Base-by-base conservation (phyloP, 2,329 filamentous ascomycete genomes). In the Diaporthe destruens region DNA sequence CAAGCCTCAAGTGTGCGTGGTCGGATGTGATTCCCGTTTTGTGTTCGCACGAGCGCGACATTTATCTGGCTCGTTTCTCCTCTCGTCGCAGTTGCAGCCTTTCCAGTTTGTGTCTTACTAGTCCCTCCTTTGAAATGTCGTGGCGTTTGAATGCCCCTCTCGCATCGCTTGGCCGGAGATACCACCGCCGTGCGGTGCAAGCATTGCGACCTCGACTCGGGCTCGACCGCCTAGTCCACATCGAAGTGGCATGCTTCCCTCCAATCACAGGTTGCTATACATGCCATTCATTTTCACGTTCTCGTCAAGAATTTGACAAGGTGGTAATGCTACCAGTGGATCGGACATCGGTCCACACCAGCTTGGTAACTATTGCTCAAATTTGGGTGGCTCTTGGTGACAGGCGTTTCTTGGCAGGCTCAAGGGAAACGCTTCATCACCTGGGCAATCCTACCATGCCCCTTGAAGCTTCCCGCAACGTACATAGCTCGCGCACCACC, bases 21-120 rank as follows among this genome's bases (percentile, higher is more conserved):
- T 65, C 59, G 59, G 59, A 65, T 49, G 42, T 16, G n/a, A 20
- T 6, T 65, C 29, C 59, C 59, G 59, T 34, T 39, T 49, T 12
- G 20, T 34, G 12, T 9, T 65, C 59, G 59, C 42, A 34, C 44
- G 44, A 65, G 44, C 59, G 44, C 59, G 16, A 18, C 5, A 7
- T 20, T n/a, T 49, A 14, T 3, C n/a, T 34, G 29, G 5, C 2
- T 49, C 12, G 0, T 7, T 14, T 32, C 42, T 65, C 59, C 11
- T 6, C 59, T 18, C 18, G 23, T 9, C 6, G 16, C 42, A 63
- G 25, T 32, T 2, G 42, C 16, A 63, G 18, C 18, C 8, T 47
- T 14, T 32, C 18, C 39, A 32, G 18, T 7, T 63, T 18, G 23
- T 34, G 25, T 2, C 29, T 42, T 47, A 32, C 42, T 34, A 63